Evolutionary conservation across 208 protist species (phyloP).

Genomic region (Leishmania amazonensis): DNA sequence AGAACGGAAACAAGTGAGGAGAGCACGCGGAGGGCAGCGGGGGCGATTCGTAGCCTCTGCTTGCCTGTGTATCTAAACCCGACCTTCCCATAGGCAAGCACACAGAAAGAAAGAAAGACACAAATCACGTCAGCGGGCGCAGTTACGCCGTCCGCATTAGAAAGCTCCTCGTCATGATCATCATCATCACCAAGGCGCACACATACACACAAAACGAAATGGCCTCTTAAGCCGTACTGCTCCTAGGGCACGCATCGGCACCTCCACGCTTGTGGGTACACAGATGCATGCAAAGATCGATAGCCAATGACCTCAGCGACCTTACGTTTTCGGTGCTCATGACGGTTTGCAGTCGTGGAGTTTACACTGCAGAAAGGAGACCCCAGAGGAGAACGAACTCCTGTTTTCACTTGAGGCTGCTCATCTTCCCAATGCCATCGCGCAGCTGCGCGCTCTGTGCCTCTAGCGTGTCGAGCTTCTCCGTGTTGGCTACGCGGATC

Average conservation of each 20-base stretch:
- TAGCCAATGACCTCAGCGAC: background rate
- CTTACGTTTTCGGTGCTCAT: background rate
- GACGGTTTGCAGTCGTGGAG: background rate
- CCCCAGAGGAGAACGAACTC: background rate
- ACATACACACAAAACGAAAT: background rate
- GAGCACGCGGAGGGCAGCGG: background rate
- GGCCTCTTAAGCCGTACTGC: background rate
- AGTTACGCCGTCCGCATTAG: background rate
- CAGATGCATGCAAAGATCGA: background rate
- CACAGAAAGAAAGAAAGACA: background rate
- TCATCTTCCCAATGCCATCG: constrained; percentile 84
- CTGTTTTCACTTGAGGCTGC: constrained; percentile 26
- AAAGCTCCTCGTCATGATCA: background rate
- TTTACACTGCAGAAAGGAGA: background rate
- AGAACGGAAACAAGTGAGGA: background rate
- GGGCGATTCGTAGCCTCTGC: background rate
- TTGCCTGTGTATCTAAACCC: background rate
- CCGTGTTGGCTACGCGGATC: constrained; percentile 76
- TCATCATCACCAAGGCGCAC: background rate
- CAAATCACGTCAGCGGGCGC: background rate
- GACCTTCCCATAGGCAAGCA: background rate
- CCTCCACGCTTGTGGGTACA: background rate
- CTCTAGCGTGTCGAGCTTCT: constrained; percentile 78
- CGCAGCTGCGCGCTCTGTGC: constrained; percentile 64
- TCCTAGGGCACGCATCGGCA: background rate